Evolutionary conservation across 306 rosid species (phyloP).

Genomic region (Cotoneaster glaucophyllus): DNA sequence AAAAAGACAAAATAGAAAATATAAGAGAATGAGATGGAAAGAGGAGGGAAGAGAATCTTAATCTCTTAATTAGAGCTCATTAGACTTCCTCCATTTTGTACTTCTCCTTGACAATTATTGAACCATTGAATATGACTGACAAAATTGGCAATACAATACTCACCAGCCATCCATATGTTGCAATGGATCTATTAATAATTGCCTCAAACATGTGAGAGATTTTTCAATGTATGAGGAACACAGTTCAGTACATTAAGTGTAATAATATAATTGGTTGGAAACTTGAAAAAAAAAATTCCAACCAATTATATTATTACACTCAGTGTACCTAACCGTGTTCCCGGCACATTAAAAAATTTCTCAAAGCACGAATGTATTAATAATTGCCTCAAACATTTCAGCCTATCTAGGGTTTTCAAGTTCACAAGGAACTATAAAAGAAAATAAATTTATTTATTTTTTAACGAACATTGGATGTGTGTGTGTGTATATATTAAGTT

Average conservation of each 20-base stretch:
- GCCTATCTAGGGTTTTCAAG: not conserved
- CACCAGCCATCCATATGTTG: not conserved
- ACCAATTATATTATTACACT: too few relatives aligned
- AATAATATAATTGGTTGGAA: too few relatives aligned
- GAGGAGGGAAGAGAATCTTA: too few relatives aligned
- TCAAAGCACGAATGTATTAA: not conserved
- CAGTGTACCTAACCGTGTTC: too few relatives aligned
- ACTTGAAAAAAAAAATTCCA: too few relatives aligned
- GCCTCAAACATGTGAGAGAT: not conserved
- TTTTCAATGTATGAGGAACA: too few relatives aligned
- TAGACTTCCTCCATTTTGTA: slow-evolving; percentile 3
- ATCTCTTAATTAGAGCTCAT: slow-evolving; percentile 5
- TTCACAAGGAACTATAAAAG: not conserved
- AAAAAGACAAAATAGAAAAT: too few relatives aligned
- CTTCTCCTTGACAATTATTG: slow-evolving; percentile 5
- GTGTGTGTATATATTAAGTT: too few relatives aligned
- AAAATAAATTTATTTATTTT: too few relatives aligned
- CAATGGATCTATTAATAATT: not conserved
- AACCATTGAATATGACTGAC: slow-evolving; percentile 2
- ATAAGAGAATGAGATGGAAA: too few relatives aligned
- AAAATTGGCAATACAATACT: not conserved
- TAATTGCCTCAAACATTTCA: not conserved
- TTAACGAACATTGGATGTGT: too few relatives aligned
- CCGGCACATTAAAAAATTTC: too few relatives aligned
- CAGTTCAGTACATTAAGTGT: rapidly evolving